A percentile compares a stretch with the other conserved stretches of the same genome.
Conservation (phyloP, 1,139 yeast genomes). For the Hanseniaspora uvarum region DNA sequence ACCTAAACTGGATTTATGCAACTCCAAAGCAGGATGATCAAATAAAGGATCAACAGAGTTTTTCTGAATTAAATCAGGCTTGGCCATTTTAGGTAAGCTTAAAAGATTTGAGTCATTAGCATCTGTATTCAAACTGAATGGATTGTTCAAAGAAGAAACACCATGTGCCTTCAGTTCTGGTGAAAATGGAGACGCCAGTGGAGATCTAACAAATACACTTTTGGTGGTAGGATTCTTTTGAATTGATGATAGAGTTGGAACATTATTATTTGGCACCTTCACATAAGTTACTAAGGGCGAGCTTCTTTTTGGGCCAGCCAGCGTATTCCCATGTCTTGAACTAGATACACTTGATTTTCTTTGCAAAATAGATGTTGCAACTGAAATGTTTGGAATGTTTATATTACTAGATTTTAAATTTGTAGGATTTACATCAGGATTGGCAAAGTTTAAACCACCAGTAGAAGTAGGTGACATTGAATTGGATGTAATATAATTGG, state of each 20-base stretch:
- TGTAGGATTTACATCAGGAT: neutral
- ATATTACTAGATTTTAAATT: neutral
- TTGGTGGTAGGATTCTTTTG: conserved; percentile 34
- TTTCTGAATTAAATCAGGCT: neutral
- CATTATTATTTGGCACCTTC: conserved; percentile 18
- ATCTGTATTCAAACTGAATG: conserved; percentile 16
- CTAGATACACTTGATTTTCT: conserved; percentile 14
- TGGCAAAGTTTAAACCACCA: neutral
- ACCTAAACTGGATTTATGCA: conserved; percentile 11
- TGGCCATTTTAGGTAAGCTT: conserved; percentile 46
- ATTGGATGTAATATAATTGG: neutral
- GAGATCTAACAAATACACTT: conserved; percentile 26
- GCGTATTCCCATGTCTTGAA: conserved; percentile 20
- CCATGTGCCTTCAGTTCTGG: conserved; percentile 21
- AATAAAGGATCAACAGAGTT: conserved; percentile 22
- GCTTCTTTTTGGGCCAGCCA: conserved; percentile 29
- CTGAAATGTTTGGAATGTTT: conserved; percentile 11
- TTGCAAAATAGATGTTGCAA: conserved; percentile 13
- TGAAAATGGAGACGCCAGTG: conserved; percentile 28
- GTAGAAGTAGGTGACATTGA: conserved; percentile 8
- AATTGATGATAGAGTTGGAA: conserved; percentile 21
- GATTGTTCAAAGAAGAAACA: conserved; percentile 19
- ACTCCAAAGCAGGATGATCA: neutral
- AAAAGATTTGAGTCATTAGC: conserved; percentile 44
- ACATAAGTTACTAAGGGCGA: conserved; percentile 25